A percentile compares a stretch with the other conserved stretches of the same genome.
Conservation (phyloP, 2,329 filamentous ascomycete genomes). For the Trichoderma guizhouense region DNA sequence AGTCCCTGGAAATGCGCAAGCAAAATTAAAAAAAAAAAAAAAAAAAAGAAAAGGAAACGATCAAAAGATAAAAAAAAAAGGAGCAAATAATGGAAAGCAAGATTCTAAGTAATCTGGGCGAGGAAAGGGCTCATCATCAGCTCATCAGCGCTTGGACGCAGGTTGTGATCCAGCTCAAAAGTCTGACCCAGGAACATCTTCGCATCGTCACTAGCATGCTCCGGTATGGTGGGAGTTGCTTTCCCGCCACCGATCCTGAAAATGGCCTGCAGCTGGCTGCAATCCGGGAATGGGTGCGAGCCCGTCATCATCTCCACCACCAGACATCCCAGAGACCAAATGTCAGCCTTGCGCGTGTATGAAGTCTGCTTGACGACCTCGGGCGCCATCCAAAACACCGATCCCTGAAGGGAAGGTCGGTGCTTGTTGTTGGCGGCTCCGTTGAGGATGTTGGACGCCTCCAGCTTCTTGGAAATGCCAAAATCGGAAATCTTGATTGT, state of each 20-base stretch:
- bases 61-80: background rate
- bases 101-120: constrained; percentile 57
- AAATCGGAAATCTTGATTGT: constrained; percentile 99
- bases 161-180: constrained; percentile 93
- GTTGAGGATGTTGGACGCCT: constrained; percentile 79
- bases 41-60: background rate
- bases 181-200: constrained; percentile 80
- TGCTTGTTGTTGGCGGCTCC: constrained; percentile 66
- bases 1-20: constrained; percentile 2
- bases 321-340: constrained; percentile 94
- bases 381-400: constrained; percentile 99
- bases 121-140: constrained; percentile 81
- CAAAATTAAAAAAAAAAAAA: background rate
- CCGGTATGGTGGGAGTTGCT: constrained; percentile 83
- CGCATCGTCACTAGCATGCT: constrained; percentile 80
- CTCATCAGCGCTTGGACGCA: constrained; percentile 87
- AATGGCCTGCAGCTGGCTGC: constrained; percentile 94
- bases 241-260: constrained; percentile 94
- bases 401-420: constrained; percentile 83
- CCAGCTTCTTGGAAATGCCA: constrained; percentile 95
- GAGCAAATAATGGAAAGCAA: background rate
- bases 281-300: constrained; percentile 92
- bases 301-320: constrained; percentile 99
- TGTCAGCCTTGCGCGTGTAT: constrained; percentile 97
- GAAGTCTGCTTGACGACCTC: constrained; percentile 98